Conservation (phyloP, 2,329 filamentous ascomycete species). For the Fusarium sp. region DNA sequence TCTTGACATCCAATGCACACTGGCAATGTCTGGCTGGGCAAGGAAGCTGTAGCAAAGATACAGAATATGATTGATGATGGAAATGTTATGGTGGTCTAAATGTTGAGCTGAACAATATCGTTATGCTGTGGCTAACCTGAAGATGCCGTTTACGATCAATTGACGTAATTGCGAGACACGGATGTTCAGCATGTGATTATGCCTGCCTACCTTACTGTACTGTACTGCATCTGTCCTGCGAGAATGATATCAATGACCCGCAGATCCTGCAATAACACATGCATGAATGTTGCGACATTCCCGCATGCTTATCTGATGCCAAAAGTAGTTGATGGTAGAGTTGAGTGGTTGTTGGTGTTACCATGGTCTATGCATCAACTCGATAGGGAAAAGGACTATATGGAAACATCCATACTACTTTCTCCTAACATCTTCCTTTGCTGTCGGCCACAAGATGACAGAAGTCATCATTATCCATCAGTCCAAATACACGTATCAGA, state of each 20-base stretch:
- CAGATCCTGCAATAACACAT: neutral
- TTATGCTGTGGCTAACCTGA: conserved; percentile 1
- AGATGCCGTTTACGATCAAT: conserved; percentile 17
- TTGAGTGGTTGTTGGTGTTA: neutral
- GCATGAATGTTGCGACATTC: neutral
- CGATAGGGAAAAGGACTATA: too few species aligned
- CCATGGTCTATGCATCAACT: too few species aligned
- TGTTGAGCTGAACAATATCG: neutral
- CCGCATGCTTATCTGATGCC: neutral
- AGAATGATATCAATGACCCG: conserved; percentile 3
- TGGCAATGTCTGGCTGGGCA: neutral
- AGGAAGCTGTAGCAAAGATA: neutral
- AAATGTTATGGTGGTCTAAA: neutral
- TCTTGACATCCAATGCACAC: neutral
- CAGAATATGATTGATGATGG: neutral
- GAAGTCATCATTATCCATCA: too few species aligned
- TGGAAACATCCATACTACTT: too few species aligned
- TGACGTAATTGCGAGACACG: conserved; percentile 23
- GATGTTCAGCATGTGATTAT: conserved; percentile 12
- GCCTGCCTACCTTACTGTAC: neutral
- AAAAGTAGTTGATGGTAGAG: neutral
- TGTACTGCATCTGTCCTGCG: neutral
- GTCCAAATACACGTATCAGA: too few species aligned
- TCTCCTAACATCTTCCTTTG: too few species aligned
- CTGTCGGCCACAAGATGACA: too few species aligned